These are phyloP conservation scores for Pichia eremophila DNA, from an alignment of 805 yeast species.

Conservation along the genomic window DNA sequence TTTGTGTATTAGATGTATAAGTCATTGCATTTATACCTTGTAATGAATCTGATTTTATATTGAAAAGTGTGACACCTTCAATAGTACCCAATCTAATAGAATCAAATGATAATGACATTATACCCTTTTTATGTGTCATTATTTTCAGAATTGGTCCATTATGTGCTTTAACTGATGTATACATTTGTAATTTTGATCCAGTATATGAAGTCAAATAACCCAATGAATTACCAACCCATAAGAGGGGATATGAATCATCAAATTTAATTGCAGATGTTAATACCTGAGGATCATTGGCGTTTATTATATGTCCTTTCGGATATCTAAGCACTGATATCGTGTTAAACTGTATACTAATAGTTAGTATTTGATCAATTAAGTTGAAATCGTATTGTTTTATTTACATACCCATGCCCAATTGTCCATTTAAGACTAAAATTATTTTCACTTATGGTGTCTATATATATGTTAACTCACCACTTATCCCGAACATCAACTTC, in stretches of 20 bases:
- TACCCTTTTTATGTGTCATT: constrained; percentile 46
- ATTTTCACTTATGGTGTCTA: too few relatives aligned
- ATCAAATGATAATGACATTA: constrained; percentile 44
- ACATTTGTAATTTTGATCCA: constrained; percentile 42
- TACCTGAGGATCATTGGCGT: constrained; percentile 12
- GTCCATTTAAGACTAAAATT: constrained; percentile 1
- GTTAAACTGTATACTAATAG: neutral
- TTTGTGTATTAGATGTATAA: constrained; percentile 31
- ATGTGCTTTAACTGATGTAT: constrained; percentile 50
- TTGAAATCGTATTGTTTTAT: neutral
- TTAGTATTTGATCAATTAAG: neutral
- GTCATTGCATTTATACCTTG: constrained; percentile 32
- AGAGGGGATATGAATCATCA: constrained; percentile 63
- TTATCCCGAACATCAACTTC: too few relatives aligned
- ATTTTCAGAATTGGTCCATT: constrained; percentile 41
- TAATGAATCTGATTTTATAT: constrained; percentile 21
- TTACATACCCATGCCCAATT: constrained; percentile 6
- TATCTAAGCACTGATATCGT: constrained; percentile 7
- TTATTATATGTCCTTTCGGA: constrained; percentile 16
- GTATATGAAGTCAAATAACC: constrained; percentile 39
- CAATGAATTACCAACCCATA: constrained; percentile 76
- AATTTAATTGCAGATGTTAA: constrained; percentile 34
- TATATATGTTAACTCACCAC: too few relatives aligned
- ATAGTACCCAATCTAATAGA: constrained; percentile 46
- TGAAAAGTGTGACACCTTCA: constrained; percentile 41